Evolutionary conservation across 106 monocot species (phyloP).

Genomic region (Acanthochlamys bracteata): DNA sequence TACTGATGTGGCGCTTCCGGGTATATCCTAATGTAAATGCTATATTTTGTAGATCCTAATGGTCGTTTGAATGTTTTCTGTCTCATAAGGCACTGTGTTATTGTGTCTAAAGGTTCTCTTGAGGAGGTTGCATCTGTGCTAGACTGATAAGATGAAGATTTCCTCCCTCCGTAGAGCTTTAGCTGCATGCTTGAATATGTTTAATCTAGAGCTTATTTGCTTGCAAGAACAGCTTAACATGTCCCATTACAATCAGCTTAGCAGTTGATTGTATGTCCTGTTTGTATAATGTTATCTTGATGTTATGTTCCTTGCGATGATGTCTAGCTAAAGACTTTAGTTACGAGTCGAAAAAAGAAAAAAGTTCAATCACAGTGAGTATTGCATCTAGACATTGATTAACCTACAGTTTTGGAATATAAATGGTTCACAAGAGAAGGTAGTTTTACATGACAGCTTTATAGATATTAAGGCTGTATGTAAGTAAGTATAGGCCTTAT

Average conservation of each 20-base stretch:
- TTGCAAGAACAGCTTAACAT: conserved; percentile 32
- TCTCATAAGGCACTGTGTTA: conserved; percentile 1
- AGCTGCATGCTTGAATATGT: conserved; percentile 42
- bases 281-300: too few species aligned
- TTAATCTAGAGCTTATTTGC: conserved; percentile 68
- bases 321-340: too few species aligned
- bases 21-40: conserved; percentile 23
- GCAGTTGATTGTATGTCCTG: too few species aligned
- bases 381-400: too few species aligned
- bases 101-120: conserved; percentile 45
- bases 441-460: too few species aligned
- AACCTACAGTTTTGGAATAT: too few species aligned
- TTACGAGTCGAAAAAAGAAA: too few species aligned
- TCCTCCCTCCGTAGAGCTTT: conserved; percentile 42
- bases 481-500: too few species aligned
- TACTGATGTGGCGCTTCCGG: conserved; percentile 38
- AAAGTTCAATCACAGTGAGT: too few species aligned
- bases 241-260: neutral
- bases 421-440: too few species aligned
- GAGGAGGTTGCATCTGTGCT: conserved; percentile 58
- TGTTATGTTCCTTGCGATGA: too few species aligned
- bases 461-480: too few species aligned
- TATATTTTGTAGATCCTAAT: neutral
- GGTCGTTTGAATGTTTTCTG: neutral
- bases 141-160: conserved; percentile 60